These are phyloP conservation scores for Sporothrix schenckii DNA, from an alignment of 2,329 filamentous ascomycete species.

Conservation along the genomic window DNA sequence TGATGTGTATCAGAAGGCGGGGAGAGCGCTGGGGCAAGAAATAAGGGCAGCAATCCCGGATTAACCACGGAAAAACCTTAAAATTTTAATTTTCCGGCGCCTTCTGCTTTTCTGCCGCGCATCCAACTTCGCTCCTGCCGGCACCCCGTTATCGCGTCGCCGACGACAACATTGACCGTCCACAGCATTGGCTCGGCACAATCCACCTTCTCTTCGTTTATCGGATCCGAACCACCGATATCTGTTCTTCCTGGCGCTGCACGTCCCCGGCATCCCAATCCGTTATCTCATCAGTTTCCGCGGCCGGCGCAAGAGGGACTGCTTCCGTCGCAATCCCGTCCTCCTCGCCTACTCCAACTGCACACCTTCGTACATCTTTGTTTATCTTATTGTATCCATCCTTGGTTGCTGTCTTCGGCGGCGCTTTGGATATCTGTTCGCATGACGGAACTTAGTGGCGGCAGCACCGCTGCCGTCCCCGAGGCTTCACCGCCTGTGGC, in stretches of 20 bases:
- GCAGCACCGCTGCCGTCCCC: conserved; percentile 25
- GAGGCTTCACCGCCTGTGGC: conserved; percentile 10
- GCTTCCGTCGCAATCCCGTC: not conserved
- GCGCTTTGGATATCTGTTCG: not conserved
- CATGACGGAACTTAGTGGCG: conserved; percentile 31
- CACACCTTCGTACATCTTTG: not conserved
- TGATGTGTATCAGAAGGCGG: conserved; percentile 40
- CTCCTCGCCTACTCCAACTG: not conserved
- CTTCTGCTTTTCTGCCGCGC: conserved; percentile 31
- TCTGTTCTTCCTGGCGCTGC: not conserved
- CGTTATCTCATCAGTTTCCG: not conserved
- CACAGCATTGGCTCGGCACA: not conserved
- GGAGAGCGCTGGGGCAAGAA: conserved; percentile 39
- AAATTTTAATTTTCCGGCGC: conserved; percentile 37
- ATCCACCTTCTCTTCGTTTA: not conserved
- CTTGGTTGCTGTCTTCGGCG: not conserved
- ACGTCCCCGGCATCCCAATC: not conserved
- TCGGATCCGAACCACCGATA: not conserved
- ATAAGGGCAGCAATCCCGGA: conserved; percentile 41
- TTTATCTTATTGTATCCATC: not conserved
- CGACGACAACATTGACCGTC: conserved; percentile 19
- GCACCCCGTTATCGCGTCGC: conserved; percentile 21
- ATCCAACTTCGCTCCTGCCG: conserved; percentile 20
- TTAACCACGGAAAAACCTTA: conserved; percentile 35
- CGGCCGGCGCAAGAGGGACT: conserved; percentile 18